Evolutionary conservation across 1,284 basidiomycete species (phyloP), one percentile per base, ranked within the genome.

Genomic region (Meira miltonrushii): DNA sequence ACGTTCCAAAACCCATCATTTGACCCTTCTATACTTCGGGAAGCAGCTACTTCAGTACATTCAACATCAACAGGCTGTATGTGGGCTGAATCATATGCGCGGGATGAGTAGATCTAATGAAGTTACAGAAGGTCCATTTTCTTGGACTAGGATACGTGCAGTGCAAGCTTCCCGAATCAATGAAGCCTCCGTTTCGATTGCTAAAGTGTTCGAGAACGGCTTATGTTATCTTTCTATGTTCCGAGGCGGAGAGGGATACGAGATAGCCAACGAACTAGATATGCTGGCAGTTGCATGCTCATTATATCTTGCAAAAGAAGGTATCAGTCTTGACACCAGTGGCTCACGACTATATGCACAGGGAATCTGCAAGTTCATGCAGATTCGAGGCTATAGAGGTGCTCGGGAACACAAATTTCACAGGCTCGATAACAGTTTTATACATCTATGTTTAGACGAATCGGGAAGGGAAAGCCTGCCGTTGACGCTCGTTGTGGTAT

Each of bases 391-490:
- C 8, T 69, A 68, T 47, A 54, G 58, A 15, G 59, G 61, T n/a
- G 66, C 68, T n/a, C 39, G 50, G 11, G 48, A 50, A 12, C 55
- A 60, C 4, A 47, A 56, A n/a, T 69, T 66, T n/a, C 48, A 56
- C 7, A 64, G 68, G 38, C 59, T 69, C 12, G 66, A 69, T 55
- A 69, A 69, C 38, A 64, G 43, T 57, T 68, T 68, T 25, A 43
- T 68, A 3, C 62, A 68, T 39, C 47, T 56, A 13, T 68, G 67
- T 56, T 60, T 68, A 54, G 49, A 52, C 17, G 59, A 66, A 19
- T 64, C 67, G 28, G 64, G 65, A 38, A 61, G 68, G 38, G 63
- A 69, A 51, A 66, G 61, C 3, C 59, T 69, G 5, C 68, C 68
- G 1, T 55, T 69, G 33, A 60, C 47, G 39, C 52, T 69, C 8